Conservation (phyloP, 2,329 filamentous ascomycete genomes). For the Corynespora cassiicola region DNA sequence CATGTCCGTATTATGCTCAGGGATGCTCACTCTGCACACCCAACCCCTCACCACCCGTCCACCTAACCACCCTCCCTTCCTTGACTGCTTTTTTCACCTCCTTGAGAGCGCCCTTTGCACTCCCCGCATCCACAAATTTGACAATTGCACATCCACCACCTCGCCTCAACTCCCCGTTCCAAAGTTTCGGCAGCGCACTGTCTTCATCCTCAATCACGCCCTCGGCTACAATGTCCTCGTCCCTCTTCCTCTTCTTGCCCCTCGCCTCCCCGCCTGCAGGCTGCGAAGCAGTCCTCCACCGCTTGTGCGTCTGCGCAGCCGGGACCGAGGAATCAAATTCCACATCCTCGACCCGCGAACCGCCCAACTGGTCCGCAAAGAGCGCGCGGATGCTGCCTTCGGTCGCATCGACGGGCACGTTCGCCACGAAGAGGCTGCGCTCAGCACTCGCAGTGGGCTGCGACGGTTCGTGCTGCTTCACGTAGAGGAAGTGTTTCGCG, state of each 20-base stretch:
- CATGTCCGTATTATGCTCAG: slow-evolving; percentile 13
- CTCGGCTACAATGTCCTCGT: slow-evolving; percentile 43
- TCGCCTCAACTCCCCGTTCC: slow-evolving; percentile 72
- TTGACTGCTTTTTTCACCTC: slow-evolving; percentile 69
- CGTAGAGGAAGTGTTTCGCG: slow-evolving; percentile 82
- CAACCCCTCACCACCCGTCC: slow-evolving; percentile 62
- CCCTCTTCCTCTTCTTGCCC: slow-evolving; percentile 64
- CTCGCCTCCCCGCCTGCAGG: slow-evolving; percentile 43
- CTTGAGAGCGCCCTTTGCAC: slow-evolving; percentile 77
- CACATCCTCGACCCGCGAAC: slow-evolving; percentile 78
- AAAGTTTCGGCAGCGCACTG: slow-evolving; percentile 71
- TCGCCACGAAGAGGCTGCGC: slow-evolving; percentile 88
- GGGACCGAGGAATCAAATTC: slow-evolving; percentile 66
- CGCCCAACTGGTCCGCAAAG: slow-evolving; percentile 76
- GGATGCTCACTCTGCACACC: slow-evolving; percentile 60
- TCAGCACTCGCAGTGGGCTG: slow-evolving; percentile 65
- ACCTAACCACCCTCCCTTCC: slow-evolving; percentile 66
- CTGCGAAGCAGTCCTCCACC: slow-evolving; percentile 35
- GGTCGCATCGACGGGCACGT: slow-evolving; percentile 84
- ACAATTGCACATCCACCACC: slow-evolving; percentile 83
- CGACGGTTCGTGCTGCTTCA: slow-evolving; percentile 83
- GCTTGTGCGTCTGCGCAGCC: slow-evolving; percentile 56
- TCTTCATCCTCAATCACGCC: slow-evolving; percentile 63
- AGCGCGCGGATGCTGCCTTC: slow-evolving; percentile 77
- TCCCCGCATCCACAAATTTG: slow-evolving; percentile 81